Conservation (phyloP, 306 rosid genomes). For the Sesbania bispinosa region DNA sequence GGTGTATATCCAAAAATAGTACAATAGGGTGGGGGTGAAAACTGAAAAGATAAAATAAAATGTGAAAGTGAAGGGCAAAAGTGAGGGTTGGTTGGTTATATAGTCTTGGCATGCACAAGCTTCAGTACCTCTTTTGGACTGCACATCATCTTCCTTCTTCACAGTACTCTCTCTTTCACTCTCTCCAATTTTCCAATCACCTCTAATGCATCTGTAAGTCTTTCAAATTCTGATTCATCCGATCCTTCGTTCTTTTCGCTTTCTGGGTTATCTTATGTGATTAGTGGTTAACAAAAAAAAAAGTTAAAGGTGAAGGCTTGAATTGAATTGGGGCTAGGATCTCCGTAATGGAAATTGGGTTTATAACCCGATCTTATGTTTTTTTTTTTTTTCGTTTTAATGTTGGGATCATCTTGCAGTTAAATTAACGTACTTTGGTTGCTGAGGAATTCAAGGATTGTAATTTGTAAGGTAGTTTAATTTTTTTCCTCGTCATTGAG, state of each 20-base stretch:
- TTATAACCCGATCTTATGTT: background rate
- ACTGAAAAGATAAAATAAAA: background rate
- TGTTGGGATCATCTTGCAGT: background rate
- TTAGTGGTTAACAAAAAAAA: background rate
- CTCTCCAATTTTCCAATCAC: background rate
- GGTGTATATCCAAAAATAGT: too few relatives aligned
- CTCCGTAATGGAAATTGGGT: background rate
- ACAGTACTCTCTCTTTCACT: background rate
- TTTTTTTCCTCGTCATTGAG: background rate
- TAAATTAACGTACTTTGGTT: background rate
- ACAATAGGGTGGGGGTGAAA: background rate
- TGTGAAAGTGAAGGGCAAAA: background rate
- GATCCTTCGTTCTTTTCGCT: background rate
- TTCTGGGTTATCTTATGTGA: constrained; percentile 1
- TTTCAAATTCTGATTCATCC: background rate
- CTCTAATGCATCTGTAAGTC: constrained; percentile 35
- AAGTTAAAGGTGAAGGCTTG: background rate
- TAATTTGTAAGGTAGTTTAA: background rate
- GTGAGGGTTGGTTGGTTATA: constrained; percentile 27
- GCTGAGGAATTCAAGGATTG: background rate
- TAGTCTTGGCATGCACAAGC: constrained; percentile 15
- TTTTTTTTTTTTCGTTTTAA: background rate
- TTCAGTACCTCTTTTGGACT: background rate
- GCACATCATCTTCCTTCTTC: background rate
- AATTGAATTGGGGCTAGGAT: background rate